phyloP scores from a whole-genome alignment of 1,139 yeast species.

The Debaryomycetaceae sp. region DNA sequence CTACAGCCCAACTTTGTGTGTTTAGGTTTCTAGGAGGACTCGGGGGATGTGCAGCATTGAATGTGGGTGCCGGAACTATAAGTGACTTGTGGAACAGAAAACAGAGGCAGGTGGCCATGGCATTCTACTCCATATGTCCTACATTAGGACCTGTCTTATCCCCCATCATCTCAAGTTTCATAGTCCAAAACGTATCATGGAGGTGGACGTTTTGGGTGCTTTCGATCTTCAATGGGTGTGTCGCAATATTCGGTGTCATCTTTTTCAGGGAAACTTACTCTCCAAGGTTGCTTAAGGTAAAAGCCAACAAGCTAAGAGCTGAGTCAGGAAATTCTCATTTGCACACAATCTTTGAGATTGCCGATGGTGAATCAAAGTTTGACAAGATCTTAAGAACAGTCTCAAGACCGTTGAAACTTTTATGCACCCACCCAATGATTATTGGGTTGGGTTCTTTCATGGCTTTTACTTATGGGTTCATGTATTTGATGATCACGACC shows the following conservation, averaged over 20 bases:
- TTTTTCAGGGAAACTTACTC: slow-evolving; percentile 56
- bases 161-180: slow-evolving; percentile 31
- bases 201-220: slow-evolving; percentile 63
- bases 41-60: slow-evolving; percentile 63
- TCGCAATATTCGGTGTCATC: slow-evolving; percentile 41
- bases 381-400: slow-evolving; percentile 35
- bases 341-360: slow-evolving; percentile 55
- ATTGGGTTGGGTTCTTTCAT: slow-evolving; percentile 56
- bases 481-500: slow-evolving; percentile 58
- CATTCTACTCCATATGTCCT: slow-evolving; percentile 59
- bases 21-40: slow-evolving; percentile 60
- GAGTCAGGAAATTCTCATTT: slow-evolving; percentile 54
- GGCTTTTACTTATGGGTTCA: slow-evolving; percentile 64
- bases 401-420: slow-evolving; percentile 51
- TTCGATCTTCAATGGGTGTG: slow-evolving; percentile 50
- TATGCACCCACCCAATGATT: slow-evolving; percentile 60
- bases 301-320: slow-evolving; percentile 44
- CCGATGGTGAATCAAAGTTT: slow-evolving; percentile 29
- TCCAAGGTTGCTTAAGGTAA: slow-evolving; percentile 47
- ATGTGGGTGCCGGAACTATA: slow-evolving; percentile 69
- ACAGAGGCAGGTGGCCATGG: slow-evolving; percentile 55
- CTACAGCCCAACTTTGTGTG: slow-evolving; percentile 52
- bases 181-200: slow-evolving; percentile 34
- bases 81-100: slow-evolving; percentile 58
- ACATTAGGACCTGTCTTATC: slow-evolving; percentile 38